Evolutionary conservation across 2,329 filamentous ascomycete genomes (phyloP), one percentile per base, ranked within the genome.

Genomic region (Ophiostoma pallidulum): DNA sequence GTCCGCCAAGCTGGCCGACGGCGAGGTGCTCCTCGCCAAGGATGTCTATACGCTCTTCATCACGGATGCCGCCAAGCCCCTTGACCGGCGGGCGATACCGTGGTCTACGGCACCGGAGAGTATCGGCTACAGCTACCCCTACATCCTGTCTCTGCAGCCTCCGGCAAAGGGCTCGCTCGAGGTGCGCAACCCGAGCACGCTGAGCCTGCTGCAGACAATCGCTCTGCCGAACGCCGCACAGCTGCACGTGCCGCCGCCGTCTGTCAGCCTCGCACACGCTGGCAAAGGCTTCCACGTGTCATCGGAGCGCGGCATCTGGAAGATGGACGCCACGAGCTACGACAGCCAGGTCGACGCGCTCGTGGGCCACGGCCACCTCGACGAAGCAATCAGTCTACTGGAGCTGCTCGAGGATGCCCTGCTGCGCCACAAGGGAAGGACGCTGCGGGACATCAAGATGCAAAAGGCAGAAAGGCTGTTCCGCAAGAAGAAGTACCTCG

Each of bases 11-110:
- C 73, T 98, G 12, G 78, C 80, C 3, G 86, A 94, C 54, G 86
- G 86, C 4, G 79, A 96, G 65, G 78, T 97, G 62, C 68, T 98
- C 50, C 73, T 98, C n/a, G 88, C 91, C n/a, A 95, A 94, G 64
- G 92, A 98, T 57, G 88, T 96, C 58, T 94, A 96, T 62, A 94
- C 90, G 1, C 70, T 96, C 45, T 98, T 98, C 62, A 85, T 95
- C 55, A 84, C 92, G 49, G 78, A 84, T 10, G 75, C 88, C 26
- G 92, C 90, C 4, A 90, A 88, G 56, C 76, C 89, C 0, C 22
- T 50, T 13, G 84, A 90, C 38, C 87, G 86, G 64, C 75, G 84
- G 47, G 90, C 97, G 62, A 82, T 98, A n/a, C 89, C 89, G 2
- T 98, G 92, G 92, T 78, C 82, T 36, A 73, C 78, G 29, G 87